Conservation (phyloP, 2,329 filamentous ascomycete species). For the Botrytis tulipae region DNA sequence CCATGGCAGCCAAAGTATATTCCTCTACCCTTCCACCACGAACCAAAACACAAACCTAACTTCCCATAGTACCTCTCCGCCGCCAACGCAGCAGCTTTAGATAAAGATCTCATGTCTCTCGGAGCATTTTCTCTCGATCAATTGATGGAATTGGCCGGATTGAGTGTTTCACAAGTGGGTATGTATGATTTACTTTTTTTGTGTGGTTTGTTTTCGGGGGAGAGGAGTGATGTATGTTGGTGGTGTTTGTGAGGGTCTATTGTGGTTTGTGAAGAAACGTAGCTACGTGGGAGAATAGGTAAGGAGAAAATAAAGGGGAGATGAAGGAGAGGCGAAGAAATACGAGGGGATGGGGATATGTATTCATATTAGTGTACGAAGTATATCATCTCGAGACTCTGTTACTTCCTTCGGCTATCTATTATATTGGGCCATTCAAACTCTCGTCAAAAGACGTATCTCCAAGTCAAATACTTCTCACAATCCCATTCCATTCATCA, state of each 20-base stretch:
- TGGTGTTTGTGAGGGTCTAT: neutral
- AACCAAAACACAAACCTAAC: neutral
- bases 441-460: neutral
- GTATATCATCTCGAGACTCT: neutral
- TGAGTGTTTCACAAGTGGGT: conserved; percentile 91
- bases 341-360: too few relatives aligned
- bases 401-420: neutral
- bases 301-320: too few relatives aligned
- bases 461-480: neutral
- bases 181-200: conserved; percentile 31
- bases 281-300: rapidly evolving
- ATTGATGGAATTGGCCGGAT: conserved; percentile 92
- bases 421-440: neutral
- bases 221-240: neutral
- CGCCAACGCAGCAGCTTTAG: conserved; percentile 83
- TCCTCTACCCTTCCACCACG: too few relatives aligned
- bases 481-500: too few relatives aligned
- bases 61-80: conserved; percentile 71
- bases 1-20: conserved; percentile 14
- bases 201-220: neutral
- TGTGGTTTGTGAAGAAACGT: neutral
- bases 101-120: conserved; percentile 89
- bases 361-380: neutral
- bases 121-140: conserved; percentile 92
- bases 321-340: neutral